A percentile compares a stretch with the other conserved stretches of the same genome.
These are phyloP conservation scores for Pythium pyrilobum DNA, from an alignment of 352 stramenopile genomes.

Conservation along the genomic window DNA sequence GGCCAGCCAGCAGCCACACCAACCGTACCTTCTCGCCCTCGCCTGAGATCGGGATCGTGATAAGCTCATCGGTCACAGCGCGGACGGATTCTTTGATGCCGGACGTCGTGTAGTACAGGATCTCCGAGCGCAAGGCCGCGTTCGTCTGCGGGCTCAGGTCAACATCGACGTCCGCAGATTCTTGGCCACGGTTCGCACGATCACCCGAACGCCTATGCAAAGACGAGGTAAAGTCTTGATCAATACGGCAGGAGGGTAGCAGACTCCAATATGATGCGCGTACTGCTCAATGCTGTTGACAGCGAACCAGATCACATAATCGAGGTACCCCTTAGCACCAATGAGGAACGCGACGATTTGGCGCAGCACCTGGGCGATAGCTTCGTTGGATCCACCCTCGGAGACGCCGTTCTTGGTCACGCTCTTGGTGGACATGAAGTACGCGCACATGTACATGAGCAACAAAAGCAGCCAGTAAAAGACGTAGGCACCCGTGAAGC, in stretches of 20 bases:
- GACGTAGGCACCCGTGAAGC: slow-evolving; percentile 82
- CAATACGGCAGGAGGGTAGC: too few species aligned
- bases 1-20: background rate
- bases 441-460: slow-evolving; percentile 88
- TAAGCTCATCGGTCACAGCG: slow-evolving; percentile 63
- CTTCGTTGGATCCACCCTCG: slow-evolving; percentile 25
- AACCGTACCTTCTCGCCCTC: slow-evolving; percentile 52
- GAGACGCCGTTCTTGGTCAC: slow-evolving; percentile 30
- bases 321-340: slow-evolving; percentile 75
- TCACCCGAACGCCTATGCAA: slow-evolving; percentile 27
- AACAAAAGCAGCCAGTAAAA: slow-evolving; percentile 88
- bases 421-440: slow-evolving; percentile 78
- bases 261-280: background rate
- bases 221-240: background rate
- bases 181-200: slow-evolving; percentile 34
- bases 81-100: slow-evolving; percentile 85
- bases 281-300: slow-evolving; percentile 86
- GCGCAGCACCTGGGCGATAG: slow-evolving; percentile 67
- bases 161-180: slow-evolving; percentile 78
- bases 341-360: slow-evolving; percentile 84
- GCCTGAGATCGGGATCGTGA: slow-evolving; percentile 76
- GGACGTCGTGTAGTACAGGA: slow-evolving; percentile 88
- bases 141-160: slow-evolving; percentile 86
- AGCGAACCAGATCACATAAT: slow-evolving; percentile 89
- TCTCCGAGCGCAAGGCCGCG: slow-evolving; percentile 81